phyloP scores from a whole-genome alignment of 108 stramenopile species.

The Cyclotella baltica region DNA sequence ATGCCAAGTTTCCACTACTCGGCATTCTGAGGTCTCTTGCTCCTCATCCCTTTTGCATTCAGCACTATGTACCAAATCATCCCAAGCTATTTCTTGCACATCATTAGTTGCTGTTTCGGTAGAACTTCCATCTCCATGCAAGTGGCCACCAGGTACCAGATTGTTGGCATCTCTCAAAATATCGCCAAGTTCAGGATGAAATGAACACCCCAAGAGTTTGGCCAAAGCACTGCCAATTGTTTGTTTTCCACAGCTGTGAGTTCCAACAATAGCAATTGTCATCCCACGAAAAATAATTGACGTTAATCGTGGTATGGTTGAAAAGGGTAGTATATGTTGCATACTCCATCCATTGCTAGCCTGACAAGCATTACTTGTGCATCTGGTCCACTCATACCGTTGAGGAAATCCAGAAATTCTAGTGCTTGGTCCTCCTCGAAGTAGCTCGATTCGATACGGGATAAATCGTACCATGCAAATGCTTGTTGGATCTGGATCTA shows the following conservation, averaged over 20 bases:
- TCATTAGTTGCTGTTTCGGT: background rate
- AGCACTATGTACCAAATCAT: constrained; percentile 13
- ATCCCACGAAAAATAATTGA: background rate
- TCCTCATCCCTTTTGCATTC: constrained; percentile 26
- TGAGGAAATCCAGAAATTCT: constrained; percentile 24
- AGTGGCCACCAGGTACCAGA: constrained; percentile 33
- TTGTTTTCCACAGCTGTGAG: constrained; percentile 39
- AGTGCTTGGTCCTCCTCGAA: constrained; percentile 44
- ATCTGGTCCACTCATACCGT: constrained; percentile 17
- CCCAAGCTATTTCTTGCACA: constrained; percentile 26
- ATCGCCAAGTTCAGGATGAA: constrained; percentile 42
- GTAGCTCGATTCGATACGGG: constrained; percentile 39
- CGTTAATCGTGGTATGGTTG: background rate
- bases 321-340: constrained; percentile 2
- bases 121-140: constrained; percentile 38
- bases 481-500: background rate
- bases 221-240: constrained; percentile 34
- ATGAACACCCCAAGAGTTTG: constrained; percentile 18
- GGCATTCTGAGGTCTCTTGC: background rate
- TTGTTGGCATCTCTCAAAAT: constrained; percentile 15
- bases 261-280: constrained; percentile 36
- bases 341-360: background rate
- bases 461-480: constrained; percentile 35
- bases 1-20: constrained; percentile 56
- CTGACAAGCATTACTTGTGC: background rate